Conservation (phyloP, 192 early-diverging fungal genomes). For the Entomortierella beljakovae region DNA sequence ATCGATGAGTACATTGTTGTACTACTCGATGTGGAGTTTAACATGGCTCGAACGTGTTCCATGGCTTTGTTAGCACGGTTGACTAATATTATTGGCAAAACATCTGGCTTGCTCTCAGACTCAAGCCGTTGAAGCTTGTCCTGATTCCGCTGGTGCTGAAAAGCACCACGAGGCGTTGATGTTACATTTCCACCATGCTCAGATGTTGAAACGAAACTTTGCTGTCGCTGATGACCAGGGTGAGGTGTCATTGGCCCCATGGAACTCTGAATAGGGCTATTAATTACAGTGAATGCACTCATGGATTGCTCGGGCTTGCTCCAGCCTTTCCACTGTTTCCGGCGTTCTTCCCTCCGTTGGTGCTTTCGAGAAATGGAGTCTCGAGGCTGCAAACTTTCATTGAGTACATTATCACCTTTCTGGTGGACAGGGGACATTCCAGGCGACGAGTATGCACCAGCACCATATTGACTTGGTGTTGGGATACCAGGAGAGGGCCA, state of each 20-base stretch:
- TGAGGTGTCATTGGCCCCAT: slow-evolving; percentile 21
- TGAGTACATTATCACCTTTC: neutral
- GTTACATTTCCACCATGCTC: slow-evolving; percentile 6
- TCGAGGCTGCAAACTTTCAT: neutral
- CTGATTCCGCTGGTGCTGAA: slow-evolving; percentile 3
- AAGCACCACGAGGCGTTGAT: neutral
- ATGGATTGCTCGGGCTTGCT: slow-evolving; percentile 38
- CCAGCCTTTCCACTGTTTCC: slow-evolving; percentile 63
- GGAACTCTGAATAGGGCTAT: slow-evolving; percentile 10
- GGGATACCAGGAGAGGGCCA: slow-evolving; percentile 14
- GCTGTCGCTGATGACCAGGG: slow-evolving; percentile 4
- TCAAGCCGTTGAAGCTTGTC: slow-evolving; percentile 8
- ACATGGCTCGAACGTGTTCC: slow-evolving; percentile 26
- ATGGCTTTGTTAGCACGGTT: slow-evolving; percentile 24
- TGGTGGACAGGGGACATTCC: slow-evolving; percentile 17
- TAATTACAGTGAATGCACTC: slow-evolving; percentile 19
- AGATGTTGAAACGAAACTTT: slow-evolving; percentile 12
- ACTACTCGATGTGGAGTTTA: neutral
- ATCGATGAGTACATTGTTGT: slow-evolving; percentile 12
- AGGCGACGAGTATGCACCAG: slow-evolving; percentile 3
- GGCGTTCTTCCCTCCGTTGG: slow-evolving; percentile 23
- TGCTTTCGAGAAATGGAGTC: neutral
- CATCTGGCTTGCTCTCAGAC: slow-evolving; percentile 4
- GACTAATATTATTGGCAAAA: slow-evolving; percentile 17
- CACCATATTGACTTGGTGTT: slow-evolving; percentile 6